Evolutionary conservation across 345 rosid species (phyloP), one percentile per base, ranked within the genome.

Genomic region (Brassica juncea): DNA sequence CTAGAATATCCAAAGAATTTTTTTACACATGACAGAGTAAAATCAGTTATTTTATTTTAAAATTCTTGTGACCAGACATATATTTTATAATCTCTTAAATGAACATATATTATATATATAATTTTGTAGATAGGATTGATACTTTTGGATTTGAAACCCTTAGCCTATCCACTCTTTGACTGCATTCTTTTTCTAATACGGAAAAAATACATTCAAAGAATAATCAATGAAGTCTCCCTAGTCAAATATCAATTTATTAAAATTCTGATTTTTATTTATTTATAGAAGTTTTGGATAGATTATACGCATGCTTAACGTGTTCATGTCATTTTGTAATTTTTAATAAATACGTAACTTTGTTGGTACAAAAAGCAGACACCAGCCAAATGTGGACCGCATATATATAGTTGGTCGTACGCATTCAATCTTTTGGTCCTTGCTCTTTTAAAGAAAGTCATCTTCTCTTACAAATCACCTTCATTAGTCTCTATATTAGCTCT

Each of bases 341-440:
- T 47, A 47, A 47, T 16, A 47, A 14, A 47, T 47, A 47, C 55
- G 55, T 47, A 47, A 47, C 55, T 47, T 47, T 47, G 16, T 47
- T 14, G 55, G 55, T 47, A 47, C 16, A 47, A 47, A 47, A 4
- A 47, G 55, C 14, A 47, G 23, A 15, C 72, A 80, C 19, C 23
- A 74, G 52, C 57, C 64, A 75, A 70, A 80, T 75, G 3, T 80
- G 23, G 68, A 70, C 83, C 83, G 69, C 80, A 80, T 75, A 80
- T 80, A 70, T 70, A 75, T 74, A 75, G 54, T 47, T 9, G n/a
- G 71, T 75, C 66, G 68, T 63, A 75, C 52, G 42, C 61, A 37
- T 65, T 64, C 65, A 64, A 28, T 58, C 73, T 70, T 19, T 31
- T 42, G 68, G 42, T 57, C 28, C 16, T 75, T 64, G 32, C 71